Base-by-base conservation (phyloP, 805 yeast species). In the Ogataea pilisensis region DNA sequence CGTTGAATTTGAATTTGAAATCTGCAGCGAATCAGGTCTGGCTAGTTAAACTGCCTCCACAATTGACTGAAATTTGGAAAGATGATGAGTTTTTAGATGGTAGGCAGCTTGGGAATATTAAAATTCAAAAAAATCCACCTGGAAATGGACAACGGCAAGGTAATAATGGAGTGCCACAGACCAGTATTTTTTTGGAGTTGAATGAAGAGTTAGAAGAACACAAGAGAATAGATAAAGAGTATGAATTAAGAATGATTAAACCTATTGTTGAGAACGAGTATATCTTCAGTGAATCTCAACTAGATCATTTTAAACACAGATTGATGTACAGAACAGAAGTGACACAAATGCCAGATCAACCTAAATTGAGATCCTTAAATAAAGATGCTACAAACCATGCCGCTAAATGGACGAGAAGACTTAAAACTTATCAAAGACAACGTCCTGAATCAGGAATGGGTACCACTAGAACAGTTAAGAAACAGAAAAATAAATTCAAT, bases 21-120 rank as follows among this genome's bases (percentile, higher is more conserved):
- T 67, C 70, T 24, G 77, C 82, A 13, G 70, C 65, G 35, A 82
- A 84, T 54, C 88, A 88, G 51, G 82, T 93, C 31, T 93, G 98
- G 99, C 69, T 93, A 18, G 95, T 93, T 19, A 78, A 93, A 52
- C 67, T 93, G 55, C 98, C 99, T 2, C 80, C 86, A 56, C 88
- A 88, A 55, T 67, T 93, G 45, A 84, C 95, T 24, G 86, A 82
- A 31, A 72, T 76, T 49, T 88, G 97, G 95, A 73, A 80, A 39
- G 73, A 82, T 46, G 72, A 76, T 39, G 77, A 71, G 19, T 66
- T 68, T 33, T 63, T 83, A 37, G 73, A 77, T 39, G 96, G 96
- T 6, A 80, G 82, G 54, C 82, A 81, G 44, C 65, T 93, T 48
- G 95, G 96, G 6, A 80, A 78, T 51, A 85, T 93, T 28, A 78